Evolutionary conservation across 2,329 filamentous ascomycete genomes (phyloP).

Genomic region (Calonectria henricotiae): DNA sequence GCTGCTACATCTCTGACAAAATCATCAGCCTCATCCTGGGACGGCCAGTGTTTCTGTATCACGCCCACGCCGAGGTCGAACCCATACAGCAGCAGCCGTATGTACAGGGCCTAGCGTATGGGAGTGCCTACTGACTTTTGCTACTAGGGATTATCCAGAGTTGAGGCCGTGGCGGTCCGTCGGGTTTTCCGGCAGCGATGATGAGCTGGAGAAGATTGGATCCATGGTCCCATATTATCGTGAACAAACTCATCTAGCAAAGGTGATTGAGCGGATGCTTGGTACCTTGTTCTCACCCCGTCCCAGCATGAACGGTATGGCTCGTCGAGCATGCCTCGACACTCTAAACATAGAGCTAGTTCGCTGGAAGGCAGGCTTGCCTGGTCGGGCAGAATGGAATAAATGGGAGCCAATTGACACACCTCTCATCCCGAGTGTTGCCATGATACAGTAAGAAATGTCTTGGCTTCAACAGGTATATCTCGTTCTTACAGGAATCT

Average conservation of each 20-base stretch:
- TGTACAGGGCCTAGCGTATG: too few species aligned
- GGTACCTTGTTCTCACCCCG: conserved; percentile 35
- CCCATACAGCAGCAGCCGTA: conserved; percentile 34
- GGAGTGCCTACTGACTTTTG: not conserved
- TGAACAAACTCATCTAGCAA: conserved; percentile 45
- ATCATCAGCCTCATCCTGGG: conserved; percentile 45
- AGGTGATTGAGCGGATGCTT: conserved; percentile 47
- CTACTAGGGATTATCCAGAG: conserved; percentile 42
- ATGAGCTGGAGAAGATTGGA: conserved; percentile 28
- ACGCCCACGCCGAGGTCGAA: conserved; percentile 31
- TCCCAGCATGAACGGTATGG: conserved; percentile 27
- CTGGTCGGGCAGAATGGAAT: conserved; percentile 43
- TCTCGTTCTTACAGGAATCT: not conserved
- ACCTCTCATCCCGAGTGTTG: conserved; percentile 40
- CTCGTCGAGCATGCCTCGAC: conserved; percentile 32
- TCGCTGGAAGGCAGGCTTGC: conserved; percentile 43
- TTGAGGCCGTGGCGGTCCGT: conserved; percentile 48
- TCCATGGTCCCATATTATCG: conserved; percentile 45
- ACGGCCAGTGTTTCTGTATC: conserved; percentile 18
- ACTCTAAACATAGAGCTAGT: conserved; percentile 46
- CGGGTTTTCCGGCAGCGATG: conserved; percentile 42
- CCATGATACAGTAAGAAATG: conserved; percentile 46
- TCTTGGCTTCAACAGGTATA: not conserved
- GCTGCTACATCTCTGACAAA: conserved; percentile 54
- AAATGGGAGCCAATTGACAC: conserved; percentile 44